Percentiles rank a stretch among this genome's conserved stretches.
These are phyloP conservation scores for Volutella citrinella DNA, from an alignment of 2,329 filamentous ascomycete species.

Conservation along the genomic window DNA sequence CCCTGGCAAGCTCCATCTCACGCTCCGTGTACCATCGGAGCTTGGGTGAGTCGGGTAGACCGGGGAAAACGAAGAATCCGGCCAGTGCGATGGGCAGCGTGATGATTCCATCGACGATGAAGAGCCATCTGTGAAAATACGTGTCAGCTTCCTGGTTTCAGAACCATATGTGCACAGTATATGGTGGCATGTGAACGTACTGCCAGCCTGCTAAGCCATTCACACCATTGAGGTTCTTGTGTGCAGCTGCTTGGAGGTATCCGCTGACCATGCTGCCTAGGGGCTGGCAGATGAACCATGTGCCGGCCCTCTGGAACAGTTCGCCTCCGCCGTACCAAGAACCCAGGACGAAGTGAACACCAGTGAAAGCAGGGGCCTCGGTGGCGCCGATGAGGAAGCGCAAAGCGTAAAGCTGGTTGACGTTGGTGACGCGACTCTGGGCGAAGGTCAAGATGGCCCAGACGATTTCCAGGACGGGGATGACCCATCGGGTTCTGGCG, in stretches of 20 bases:
- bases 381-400: conserved; percentile 27
- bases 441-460: conserved; percentile 23
- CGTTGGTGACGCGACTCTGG: conserved; percentile 20
- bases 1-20: conserved; percentile 6
- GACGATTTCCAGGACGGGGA: conserved; percentile 17
- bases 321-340: conserved; percentile 11
- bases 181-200: too few relatives aligned
- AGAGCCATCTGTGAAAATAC: conserved; percentile 32
- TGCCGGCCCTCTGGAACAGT: conserved; percentile 9
- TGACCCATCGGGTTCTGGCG: conserved; percentile 14
- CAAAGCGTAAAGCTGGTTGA: conserved; percentile 25
- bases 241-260: conserved; percentile 36
- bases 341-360: conserved; percentile 1
- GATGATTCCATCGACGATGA: conserved; percentile 10
- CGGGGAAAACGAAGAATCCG: conserved; percentile 9
- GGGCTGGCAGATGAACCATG: conserved; percentile 10
- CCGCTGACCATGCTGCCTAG: conserved; percentile 20
- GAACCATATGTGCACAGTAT: too few relatives aligned
- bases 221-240: conserved; percentile 33
- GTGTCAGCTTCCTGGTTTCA: too few relatives aligned
- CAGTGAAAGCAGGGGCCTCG: conserved; percentile 10
- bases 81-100: conserved; percentile 7
- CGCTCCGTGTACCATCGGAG: conserved; percentile 1
- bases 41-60: conserved; percentile 7
- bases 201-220: conserved; percentile 46